Base-by-base conservation (phyloP, 495 filamentous ascomycete genomes). In the Aspergillus campestris region DNA sequence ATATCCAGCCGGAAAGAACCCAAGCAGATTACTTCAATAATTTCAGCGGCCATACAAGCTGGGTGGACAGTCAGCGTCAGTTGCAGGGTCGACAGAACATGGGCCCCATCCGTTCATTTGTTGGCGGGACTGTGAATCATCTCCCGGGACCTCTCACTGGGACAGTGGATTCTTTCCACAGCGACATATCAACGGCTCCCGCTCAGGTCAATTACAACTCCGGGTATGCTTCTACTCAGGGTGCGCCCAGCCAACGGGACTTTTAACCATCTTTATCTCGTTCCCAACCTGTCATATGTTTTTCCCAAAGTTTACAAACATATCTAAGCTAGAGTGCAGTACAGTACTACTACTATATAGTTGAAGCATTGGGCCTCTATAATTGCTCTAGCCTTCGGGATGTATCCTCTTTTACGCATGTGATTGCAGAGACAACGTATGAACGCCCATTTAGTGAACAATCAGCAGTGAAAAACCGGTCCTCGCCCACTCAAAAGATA, bases 21-120 rank as follows among this genome's bases (percentile, higher is more conserved):
- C 67, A 69, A 27, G 10, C 59, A 0, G 63, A 68, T 11, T 69
- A 62, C 35, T 60, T 63, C 18, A 40, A 44, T 30, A 65, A 64
- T 24, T 39, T 64, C 8, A 57, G 51, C 34, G 47, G 52, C 31
- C 57, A 62, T 31, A 42, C 34, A 36, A 43, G 49, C 15, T 67
- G 63, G 62, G 38, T 58, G 33, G 61, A 64, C 28, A 55, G 27
- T 38, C 57, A 58, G 40, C 52, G 58, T 36, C 50, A 38, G 36
- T 8, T 62, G 27, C 57, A 64, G 33, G 48, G 49, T 11, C 58
- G 60, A 11, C 45, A 53, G 38, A 54, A 44, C 13, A 28, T 51
- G 8, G 57, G 55, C 2, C 24, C 44, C 24, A 45, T 56, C 37
- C 53, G 62, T 9, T 50, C 67, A 7, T 60, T 61, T 34, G 52